These are phyloP conservation scores for Podaxis sp. DNA, from an alignment of 768 basidiomycete species.

Conservation along the genomic window DNA sequence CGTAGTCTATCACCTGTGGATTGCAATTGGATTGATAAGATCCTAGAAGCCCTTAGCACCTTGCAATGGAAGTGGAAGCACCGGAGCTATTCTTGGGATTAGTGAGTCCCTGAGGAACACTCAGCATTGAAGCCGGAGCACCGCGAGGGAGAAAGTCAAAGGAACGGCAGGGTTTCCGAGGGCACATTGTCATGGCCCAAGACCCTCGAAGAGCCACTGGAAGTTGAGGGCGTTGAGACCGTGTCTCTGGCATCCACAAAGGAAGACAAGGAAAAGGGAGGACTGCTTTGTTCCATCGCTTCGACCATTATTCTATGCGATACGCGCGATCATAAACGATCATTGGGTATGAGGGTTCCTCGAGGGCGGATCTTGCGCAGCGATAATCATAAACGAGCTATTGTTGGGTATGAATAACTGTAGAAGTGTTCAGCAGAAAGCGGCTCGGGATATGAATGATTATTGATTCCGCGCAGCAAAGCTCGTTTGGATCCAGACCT, in stretches of 20 bases:
- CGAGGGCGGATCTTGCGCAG: background rate
- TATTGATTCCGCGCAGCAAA: background rate
- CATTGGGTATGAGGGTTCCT: background rate
- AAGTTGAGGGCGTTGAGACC: background rate
- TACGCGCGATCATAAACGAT: background rate
- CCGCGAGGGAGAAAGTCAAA: background rate
- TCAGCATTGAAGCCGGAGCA: background rate
- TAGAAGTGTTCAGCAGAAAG: background rate
- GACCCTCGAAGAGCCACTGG: background rate
- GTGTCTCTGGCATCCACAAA: background rate
- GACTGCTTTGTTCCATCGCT: background rate
- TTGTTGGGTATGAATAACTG: background rate
- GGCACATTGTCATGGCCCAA: background rate
- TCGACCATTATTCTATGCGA: background rate
- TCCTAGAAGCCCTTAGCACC: background rate
- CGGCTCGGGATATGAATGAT: background rate
- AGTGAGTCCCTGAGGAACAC: background rate
- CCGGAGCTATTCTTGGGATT: background rate
- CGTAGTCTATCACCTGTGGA: slow-evolving; percentile 2
- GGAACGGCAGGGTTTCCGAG: background rate
- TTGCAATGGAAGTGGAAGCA: background rate
- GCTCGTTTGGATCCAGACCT: background rate
- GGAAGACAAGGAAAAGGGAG: background rate
- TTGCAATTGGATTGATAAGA: slow-evolving; percentile 1
- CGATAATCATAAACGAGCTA: background rate